Conservation (phyloP, 2,329 filamentous ascomycete species). For the Colletotrichum ledebouriae region DNA sequence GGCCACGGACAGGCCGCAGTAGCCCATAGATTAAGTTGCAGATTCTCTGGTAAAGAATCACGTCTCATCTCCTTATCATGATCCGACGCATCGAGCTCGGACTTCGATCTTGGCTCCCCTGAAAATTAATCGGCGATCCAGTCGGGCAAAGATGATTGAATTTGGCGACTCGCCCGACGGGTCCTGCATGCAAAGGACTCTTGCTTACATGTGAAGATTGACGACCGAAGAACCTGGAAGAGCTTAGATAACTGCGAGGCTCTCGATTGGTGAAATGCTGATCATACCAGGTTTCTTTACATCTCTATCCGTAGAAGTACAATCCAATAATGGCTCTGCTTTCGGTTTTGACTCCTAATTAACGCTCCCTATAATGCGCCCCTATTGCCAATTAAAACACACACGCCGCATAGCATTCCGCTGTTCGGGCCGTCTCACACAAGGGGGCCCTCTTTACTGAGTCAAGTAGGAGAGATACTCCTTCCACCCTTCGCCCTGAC, state of each 20-base stretch:
- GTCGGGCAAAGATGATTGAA: conserved; percentile 6
- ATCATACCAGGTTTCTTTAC: conserved; percentile 8
- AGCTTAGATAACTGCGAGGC: conserved; percentile 10
- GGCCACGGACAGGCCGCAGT: conserved; percentile 11
- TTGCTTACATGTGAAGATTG: conserved; percentile 6
- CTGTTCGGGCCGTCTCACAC: background rate
- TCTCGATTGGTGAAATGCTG: conserved; percentile 4
- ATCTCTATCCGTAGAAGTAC: background rate
- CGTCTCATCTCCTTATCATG: conserved; percentile 5
- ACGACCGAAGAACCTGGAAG: background rate
- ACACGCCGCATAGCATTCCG: no score
- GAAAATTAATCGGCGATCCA: conserved; percentile 9
- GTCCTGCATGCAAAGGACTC: background rate
- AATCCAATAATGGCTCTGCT: conserved; percentile 1
- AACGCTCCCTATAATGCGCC: conserved; percentile 2
- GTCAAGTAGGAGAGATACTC: conserved; percentile 46
- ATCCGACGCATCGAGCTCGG: conserved; percentile 6
- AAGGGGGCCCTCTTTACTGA: conserved; percentile 15
- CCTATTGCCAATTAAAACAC: conserved; percentile 3
- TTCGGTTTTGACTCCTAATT: background rate
- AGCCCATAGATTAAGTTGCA: conserved; percentile 20
- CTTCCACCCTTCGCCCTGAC: conserved; percentile 46
- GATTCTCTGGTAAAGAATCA: conserved; percentile 10
- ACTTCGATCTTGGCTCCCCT: conserved; percentile 17
- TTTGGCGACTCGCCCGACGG: background rate